Percentiles rank a stretch among this genome's conserved stretches.
These are phyloP conservation scores for Cryptosporidium parvum DNA, from an alignment of 169 alveolate genomes.

Conservation along the genomic window DNA sequence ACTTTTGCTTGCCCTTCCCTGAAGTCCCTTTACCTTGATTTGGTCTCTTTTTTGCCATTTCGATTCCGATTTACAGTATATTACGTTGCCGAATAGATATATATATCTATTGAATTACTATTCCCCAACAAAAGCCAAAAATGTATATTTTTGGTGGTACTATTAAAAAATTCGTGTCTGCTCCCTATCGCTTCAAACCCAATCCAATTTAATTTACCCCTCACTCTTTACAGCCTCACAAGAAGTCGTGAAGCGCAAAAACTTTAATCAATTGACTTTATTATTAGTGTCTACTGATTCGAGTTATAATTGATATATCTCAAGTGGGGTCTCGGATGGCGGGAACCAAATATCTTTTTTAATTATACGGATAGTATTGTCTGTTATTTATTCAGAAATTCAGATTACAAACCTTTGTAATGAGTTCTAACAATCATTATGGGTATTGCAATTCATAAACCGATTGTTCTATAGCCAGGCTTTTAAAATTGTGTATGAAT, in stretches of 20 bases:
- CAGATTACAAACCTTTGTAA: neutral
- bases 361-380: neutral
- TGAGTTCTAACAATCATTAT: neutral
- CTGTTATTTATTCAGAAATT: neutral
- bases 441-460: neutral
- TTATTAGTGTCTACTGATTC: conserved; percentile 75
- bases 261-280: conserved; percentile 64
- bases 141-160: conserved; percentile 20
- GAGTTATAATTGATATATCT: conserved; percentile 53
- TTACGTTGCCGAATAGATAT: conserved; percentile 27
- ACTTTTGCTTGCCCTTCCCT: conserved; percentile 64
- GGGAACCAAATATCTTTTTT: conserved; percentile 1
- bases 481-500: conserved; percentile 14
- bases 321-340: conserved; percentile 41
- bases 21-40: conserved; percentile 41
- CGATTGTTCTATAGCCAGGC: too few species aligned
- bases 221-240: conserved; percentile 47
- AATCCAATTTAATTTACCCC: conserved; percentile 32
- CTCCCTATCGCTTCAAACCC: neutral
- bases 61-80: neutral
- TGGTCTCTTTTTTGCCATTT: conserved; percentile 74
- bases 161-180: conserved; percentile 57
- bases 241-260: conserved; percentile 69
- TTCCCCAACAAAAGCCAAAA: conserved; percentile 29
- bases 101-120: conserved; percentile 1